These are phyloP conservation scores for Arabidopsis thaliana DNA, from an alignment of 345 rosid species.

Conservation along the genomic window TAIR10.1 NC_003075.7:16853001-16853500, in stretches of 20 bases:
- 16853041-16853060: slow-evolving; percentile 30
- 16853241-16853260: background rate
- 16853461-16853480: too few relatives aligned
- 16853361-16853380: background rate
- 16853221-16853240: background rate
- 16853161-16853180: background rate
- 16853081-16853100: slow-evolving; percentile 16
- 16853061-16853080: slow-evolving; percentile 17
- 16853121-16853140: slow-evolving; percentile 40
- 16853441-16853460: background rate
- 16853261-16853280: background rate
- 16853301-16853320: background rate
- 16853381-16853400: background rate
- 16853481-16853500: background rate
- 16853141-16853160: slow-evolving; percentile 34
- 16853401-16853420: background rate
- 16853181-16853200: background rate
- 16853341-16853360: too few relatives aligned
- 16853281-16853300: background rate
- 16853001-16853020: background rate
- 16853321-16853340: background rate
- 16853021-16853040: background rate
- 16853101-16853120: slow-evolving; percentile 11
- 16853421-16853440: background rate
- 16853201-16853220: background rate